A percentile compares a stretch with the other conserved stretches of the same genome.
These are phyloP conservation scores for Suillus cothurnatus DNA, from an alignment of 768 basidiomycete species.

Conservation along the genomic window DNA sequence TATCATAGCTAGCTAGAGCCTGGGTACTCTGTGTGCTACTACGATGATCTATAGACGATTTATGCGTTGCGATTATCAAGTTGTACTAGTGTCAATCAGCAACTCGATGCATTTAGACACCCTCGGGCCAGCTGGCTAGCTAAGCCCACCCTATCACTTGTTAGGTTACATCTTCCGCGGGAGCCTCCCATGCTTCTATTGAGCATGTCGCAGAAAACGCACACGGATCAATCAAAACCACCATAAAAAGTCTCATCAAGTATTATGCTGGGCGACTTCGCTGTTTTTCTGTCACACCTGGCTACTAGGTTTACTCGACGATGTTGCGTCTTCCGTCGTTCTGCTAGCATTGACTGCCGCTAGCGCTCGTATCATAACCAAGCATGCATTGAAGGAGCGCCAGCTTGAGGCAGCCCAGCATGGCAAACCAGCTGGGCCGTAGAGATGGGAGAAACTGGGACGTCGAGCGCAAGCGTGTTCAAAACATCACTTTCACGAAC, in stretches of 20 bases:
- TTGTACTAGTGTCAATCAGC: background rate
- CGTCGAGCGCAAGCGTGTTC: constrained; percentile 29
- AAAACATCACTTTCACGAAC: constrained; percentile 74
- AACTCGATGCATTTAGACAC: background rate
- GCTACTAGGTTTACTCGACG: background rate
- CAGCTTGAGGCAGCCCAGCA: constrained; percentile 53
- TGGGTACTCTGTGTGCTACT: background rate
- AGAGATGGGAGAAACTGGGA: constrained; percentile 6
- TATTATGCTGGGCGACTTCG: background rate
- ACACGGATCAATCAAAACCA: background rate
- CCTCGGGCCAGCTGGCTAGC: background rate
- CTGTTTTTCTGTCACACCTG: background rate
- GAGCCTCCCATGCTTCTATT: background rate
- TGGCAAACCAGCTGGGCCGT: constrained; percentile 13
- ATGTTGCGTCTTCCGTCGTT: constrained; percentile 17
- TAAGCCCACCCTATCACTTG: background rate
- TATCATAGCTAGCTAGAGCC: background rate
- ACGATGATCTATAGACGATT: background rate
- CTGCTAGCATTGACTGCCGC: constrained; percentile 16
- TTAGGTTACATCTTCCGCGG: background rate
- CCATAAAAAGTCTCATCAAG: background rate
- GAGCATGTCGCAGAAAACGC: background rate
- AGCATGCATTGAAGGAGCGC: constrained; percentile 44
- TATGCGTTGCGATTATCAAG: background rate
- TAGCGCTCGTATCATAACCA: constrained; percentile 30